Evolutionary conservation across 2,329 filamentous ascomycete species (phyloP).

Genomic region (Davidsoniella eucalypti): DNA sequence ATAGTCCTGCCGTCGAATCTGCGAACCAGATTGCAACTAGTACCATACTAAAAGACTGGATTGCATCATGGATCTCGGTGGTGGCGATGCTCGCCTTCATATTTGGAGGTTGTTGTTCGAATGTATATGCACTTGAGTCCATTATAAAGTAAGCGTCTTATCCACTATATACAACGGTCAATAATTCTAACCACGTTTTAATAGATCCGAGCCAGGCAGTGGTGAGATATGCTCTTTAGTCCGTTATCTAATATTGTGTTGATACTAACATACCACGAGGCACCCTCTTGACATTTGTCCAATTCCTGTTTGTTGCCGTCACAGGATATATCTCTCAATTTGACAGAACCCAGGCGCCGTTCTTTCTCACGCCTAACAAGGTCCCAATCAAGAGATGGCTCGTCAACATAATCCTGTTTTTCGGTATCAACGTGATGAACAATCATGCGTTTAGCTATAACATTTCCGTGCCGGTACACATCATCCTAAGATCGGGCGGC

Average conservation of each 20-base stretch:
- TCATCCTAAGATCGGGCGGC: slow-evolving; percentile 86
- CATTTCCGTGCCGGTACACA: slow-evolving; percentile 91
- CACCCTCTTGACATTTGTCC: slow-evolving; percentile 74
- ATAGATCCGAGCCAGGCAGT: slow-evolving; percentile 65
- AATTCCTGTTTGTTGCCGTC: slow-evolving; percentile 68
- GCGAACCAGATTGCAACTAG: neutral
- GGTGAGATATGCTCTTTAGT: slow-evolving; percentile 33
- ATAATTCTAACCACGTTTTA: neutral
- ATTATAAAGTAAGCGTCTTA: slow-evolving; percentile 63
- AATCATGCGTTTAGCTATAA: slow-evolving; percentile 96
- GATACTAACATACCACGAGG: slow-evolving; percentile 30
- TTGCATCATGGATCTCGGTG: slow-evolving; percentile 30
- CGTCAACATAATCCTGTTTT: slow-evolving; percentile 79
- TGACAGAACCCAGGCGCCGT: slow-evolving; percentile 46
- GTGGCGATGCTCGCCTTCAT: slow-evolving; percentile 53
- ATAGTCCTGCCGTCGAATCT: too few relatives aligned
- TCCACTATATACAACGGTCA: neutral
- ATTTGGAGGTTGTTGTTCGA: slow-evolving; percentile 89
- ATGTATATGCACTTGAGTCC: slow-evolving; percentile 91
- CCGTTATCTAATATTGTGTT: neutral
- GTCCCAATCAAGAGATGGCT: slow-evolving; percentile 77
- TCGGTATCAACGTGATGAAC: slow-evolving; percentile 86
- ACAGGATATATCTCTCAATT: slow-evolving; percentile 64
- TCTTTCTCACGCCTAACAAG: slow-evolving; percentile 59
- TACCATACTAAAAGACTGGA: neutral